Base-by-base conservation (phyloP, 225 moss, liverwort and hornwort genomes). In the Sphagnum contortum region DNA sequence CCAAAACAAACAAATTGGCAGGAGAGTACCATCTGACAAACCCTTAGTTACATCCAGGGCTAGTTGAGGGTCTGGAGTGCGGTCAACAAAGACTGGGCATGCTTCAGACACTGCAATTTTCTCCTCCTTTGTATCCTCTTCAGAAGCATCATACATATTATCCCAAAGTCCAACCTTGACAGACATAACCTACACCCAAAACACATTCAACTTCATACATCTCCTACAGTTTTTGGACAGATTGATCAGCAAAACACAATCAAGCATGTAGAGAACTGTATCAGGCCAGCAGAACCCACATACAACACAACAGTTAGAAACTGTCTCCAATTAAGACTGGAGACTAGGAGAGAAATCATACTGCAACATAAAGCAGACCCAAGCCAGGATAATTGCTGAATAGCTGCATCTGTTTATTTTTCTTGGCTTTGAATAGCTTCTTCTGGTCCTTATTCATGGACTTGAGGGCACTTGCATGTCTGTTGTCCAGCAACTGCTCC, bases 291-390 rank as follows among this genome's bases (percentile, higher is more conserved):
- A 29, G 29, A 29, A 29, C 29, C 29, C 29, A 29, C 29, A 29
- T 29, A 29, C 29, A 29, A 29, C 29, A 29, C 29, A 29, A 29
- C 29, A 29, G 29, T 29, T 29, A 29, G 29, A 29, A 29, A 29
- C 29, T 29, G 29, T 29, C 29, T 29, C 29, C 29, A 29, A 29
- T 29, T 29, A 0, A 29, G 29, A 29, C 29, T 29, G 29, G 29
- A 29, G 29, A 29, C 29, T 29, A 29, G 29, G 29, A 29, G 29
- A 29, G 29, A 29, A 29, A 60, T 48, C 73, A 80, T 78, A 94
- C 94, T 74, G 94, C 91, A 71, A 91, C 82, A 75, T 94, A 91
- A 63, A 94, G 80, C 70, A 94, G 80, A 67, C 94, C 94, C 70
- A 94, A 84, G 64, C 81, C 89, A 75, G 91, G 94, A 57, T 82